A percentile compares a stretch with the other conserved stretches of the same genome.
Conservation (phyloP, 1,284 basidiomycete species). For the Pascua guehoae region DNA sequence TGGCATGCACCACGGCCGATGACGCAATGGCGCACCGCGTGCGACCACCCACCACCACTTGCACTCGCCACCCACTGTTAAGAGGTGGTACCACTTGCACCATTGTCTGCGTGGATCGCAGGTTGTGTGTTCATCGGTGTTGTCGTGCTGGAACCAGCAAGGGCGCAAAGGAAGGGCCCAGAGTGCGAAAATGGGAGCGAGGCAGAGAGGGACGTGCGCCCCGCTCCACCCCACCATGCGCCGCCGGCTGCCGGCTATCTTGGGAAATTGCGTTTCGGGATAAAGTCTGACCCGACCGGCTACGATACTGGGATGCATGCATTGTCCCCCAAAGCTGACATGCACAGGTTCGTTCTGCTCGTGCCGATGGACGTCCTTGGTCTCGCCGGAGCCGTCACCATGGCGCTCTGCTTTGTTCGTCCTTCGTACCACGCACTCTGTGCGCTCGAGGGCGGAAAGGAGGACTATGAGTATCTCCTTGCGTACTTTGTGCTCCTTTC, state of each 20-base stretch:
- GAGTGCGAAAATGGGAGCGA: not conserved
- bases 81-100: too few relatives aligned
- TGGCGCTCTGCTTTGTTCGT: constrained; percentile 30
- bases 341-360: constrained; percentile 36
- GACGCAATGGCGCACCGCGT: too few relatives aligned
- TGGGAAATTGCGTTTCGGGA: too few relatives aligned
- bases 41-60: too few relatives aligned
- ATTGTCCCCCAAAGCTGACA: not conserved
- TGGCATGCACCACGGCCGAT: too few relatives aligned
- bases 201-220: not conserved
- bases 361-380: constrained; percentile 41
- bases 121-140: too few relatives aligned
- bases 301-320: not conserved
- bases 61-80: too few relatives aligned
- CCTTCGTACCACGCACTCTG: constrained; percentile 31
- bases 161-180: too few relatives aligned
- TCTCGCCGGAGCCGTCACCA: constrained; percentile 35
- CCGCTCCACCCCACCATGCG: not conserved
- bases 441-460: constrained; percentile 27
- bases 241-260: not conserved
- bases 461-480: constrained; percentile 31
- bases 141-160: too few relatives aligned
- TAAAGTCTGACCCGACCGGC: not conserved
- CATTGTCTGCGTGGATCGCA: too few relatives aligned
- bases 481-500: constrained; percentile 42